These are phyloP conservation scores for Elaeis guineensis DNA, from an alignment of 176 grass and related monocot genomes.

Conservation along the genomic window DNA sequence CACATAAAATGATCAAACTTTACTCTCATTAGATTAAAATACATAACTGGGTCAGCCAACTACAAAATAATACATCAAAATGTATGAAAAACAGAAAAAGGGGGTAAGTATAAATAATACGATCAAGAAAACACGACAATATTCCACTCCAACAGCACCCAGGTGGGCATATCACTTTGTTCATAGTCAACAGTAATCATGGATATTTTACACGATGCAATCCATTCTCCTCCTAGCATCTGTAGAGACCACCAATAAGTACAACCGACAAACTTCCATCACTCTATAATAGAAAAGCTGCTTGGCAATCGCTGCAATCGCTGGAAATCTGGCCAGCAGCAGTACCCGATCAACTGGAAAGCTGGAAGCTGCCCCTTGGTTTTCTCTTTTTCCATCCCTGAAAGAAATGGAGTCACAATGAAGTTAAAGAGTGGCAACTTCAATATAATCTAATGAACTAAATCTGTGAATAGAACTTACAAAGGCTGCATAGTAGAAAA, in stretches of 20 bases:
- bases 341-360: conserved; percentile 46
- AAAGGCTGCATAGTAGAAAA: conserved; percentile 77
- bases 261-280: conserved; percentile 21
- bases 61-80: conserved; percentile 23
- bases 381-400: conserved; percentile 96
- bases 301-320: not conserved
- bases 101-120: conserved; percentile 22
- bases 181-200: conserved; percentile 5
- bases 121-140: not conserved
- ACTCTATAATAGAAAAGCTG: conserved; percentile 19
- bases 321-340: not conserved
- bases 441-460: not conserved
- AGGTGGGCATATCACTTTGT: not conserved
- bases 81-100: conserved; percentile 14
- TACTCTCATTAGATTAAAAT: conserved; percentile 10
- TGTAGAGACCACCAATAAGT: conserved; percentile 37
- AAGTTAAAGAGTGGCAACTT: conserved; percentile 5
- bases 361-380: conserved; percentile 66
- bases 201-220: conserved; percentile 30
- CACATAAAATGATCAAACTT: conserved; percentile 10
- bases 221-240: conserved; percentile 10
- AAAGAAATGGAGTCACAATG: conserved; percentile 9
- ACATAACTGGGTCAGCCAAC: conserved; percentile 28
- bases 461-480: conserved; percentile 29
- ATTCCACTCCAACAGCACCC: conserved; percentile 24